Evolutionary conservation across 164 flowering plant species (phyloP).

Genomic region (Annona cherimola): DNA sequence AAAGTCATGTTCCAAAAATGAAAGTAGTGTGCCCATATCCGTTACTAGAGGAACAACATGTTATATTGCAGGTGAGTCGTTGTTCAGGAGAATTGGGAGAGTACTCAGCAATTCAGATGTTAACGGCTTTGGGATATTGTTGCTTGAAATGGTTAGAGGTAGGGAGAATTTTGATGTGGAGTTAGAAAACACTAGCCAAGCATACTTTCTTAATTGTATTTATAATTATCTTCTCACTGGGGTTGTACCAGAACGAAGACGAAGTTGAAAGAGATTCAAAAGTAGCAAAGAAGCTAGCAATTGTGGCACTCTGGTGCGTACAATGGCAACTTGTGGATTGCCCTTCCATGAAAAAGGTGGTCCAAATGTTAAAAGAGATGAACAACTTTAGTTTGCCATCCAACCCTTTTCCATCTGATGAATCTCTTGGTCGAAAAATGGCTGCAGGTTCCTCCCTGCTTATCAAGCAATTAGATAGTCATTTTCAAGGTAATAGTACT

Average conservation of each 20-base stretch:
- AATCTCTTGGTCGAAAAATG: neutral
- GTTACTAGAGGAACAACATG: slow-evolving; percentile 7
- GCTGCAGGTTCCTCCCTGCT: neutral
- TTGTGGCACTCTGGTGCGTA: slow-evolving; percentile 11
- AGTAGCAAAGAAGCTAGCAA: neutral
- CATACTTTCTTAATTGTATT: slow-evolving; percentile 7
- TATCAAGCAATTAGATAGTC: no score
- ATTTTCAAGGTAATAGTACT: no score
- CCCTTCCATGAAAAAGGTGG: slow-evolving; percentile 4
- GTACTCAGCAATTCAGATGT: slow-evolving; percentile 8
- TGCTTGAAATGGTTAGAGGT: slow-evolving; percentile 6
- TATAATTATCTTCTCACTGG: neutral
- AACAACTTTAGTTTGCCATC: neutral
- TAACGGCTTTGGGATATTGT: slow-evolving; percentile 9
- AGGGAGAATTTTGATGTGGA: neutral
- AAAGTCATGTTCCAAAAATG: neutral
- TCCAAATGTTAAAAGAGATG: slow-evolving; percentile 3
- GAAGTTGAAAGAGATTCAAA: neutral
- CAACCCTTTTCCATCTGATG: neutral
- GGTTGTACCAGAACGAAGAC: neutral
- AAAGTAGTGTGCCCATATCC: neutral
- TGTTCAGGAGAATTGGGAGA: neutral
- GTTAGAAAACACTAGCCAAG: slow-evolving; percentile 2
- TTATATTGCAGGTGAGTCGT: slow-evolving; percentile 7
- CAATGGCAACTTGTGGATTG: slow-evolving; percentile 2